phyloP scores from a whole-genome alignment of 192 early-diverging fungal genomes.

The Dispira simplex region DNA sequence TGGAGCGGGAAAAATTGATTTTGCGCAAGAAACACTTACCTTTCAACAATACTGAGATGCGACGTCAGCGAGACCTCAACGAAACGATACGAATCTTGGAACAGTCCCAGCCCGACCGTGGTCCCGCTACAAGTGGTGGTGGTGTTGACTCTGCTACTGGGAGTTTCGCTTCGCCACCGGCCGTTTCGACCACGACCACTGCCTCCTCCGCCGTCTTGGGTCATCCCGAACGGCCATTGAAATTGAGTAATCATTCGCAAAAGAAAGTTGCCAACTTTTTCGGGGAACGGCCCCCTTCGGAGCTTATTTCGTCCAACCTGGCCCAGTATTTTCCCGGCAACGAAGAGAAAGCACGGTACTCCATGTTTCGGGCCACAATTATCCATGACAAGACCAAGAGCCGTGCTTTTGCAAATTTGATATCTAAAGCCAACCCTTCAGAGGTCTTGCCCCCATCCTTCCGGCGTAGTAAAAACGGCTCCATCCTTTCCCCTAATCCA shows the following conservation, averaged over 20 bases:
- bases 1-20: slow-evolving; percentile 53
- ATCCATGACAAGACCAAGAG: not conserved
- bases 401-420: not conserved
- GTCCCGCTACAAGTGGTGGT: not conserved
- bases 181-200: slow-evolving; percentile 7
- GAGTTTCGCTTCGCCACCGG: slow-evolving; percentile 13
- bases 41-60: slow-evolving; percentile 11
- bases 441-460: not conserved
- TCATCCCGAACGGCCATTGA: slow-evolving; percentile 17
- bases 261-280: slow-evolving; percentile 65
- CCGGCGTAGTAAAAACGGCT: not conserved
- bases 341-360: slow-evolving; percentile 30
- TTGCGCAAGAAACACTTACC: slow-evolving; percentile 52
- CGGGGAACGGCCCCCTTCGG: slow-evolving; percentile 87
- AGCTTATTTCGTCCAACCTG: slow-evolving; percentile 82
- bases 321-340: slow-evolving; percentile 82
- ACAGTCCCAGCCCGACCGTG: not conserved
- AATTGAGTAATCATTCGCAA: slow-evolving; percentile 19
- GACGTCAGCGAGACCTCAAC: slow-evolving; percentile 6
- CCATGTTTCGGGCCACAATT: slow-evolving; percentile 22
- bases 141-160: not conserved
- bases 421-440: not conserved
- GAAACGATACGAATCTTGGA: slow-evolving; percentile 5
- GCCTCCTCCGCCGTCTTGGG: not conserved
- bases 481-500: not conserved